Base-by-base conservation (phyloP, 208 protist genomes). In the Porcisia hertigi region DNA sequence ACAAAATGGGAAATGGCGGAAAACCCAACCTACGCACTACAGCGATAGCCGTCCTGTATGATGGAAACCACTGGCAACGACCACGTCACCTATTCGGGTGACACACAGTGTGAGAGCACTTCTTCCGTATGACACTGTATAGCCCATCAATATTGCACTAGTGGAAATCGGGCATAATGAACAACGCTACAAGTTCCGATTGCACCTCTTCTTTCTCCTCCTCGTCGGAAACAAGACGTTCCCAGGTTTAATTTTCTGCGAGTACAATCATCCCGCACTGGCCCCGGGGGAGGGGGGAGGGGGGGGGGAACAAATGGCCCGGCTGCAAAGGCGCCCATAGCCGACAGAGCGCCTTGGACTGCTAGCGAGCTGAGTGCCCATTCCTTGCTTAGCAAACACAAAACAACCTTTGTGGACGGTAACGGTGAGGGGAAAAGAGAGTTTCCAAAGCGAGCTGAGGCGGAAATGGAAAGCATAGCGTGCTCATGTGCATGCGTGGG, bases 361-460 rank as follows among this genome's bases (percentile, higher is more conserved):
- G 34, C 7, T n/a, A 52, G 63, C 41, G 23, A 49, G 47, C 20
- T 30, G 23, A 67, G 20, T 49, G 39, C 63, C 63, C 36, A 20
- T 3, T 34, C 41, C 36, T 18, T 52, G 41, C 41, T 52, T 49
- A 52, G 23, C 60, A 65, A 47, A 14, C 41, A 67, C 14, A 67
- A 20, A 67, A 34, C 18, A 52, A 20, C 34, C 16, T 34, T 36
- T 47, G 63, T 52, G 18, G 47, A 67, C 20, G 47, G 63, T 52
- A 67, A 67, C 23, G 18, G 60, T 30, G 41, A 67, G 39, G 63
- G 63, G 39, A 52, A 52, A 67, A 67, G 41, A 67, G 18, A 47
- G 59, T 39, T 14, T 14, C 63, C 16, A 67, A 49, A 67, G n/a
- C 20, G 63, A 1, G 8, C 0, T 5, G 41, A 43, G 63, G 20